Percentiles rank a stretch among this genome's conserved stretches.
Evolutionary conservation across 164 flowering plant species (phyloP).

Genomic region (Nelumbo lutea): DNA sequence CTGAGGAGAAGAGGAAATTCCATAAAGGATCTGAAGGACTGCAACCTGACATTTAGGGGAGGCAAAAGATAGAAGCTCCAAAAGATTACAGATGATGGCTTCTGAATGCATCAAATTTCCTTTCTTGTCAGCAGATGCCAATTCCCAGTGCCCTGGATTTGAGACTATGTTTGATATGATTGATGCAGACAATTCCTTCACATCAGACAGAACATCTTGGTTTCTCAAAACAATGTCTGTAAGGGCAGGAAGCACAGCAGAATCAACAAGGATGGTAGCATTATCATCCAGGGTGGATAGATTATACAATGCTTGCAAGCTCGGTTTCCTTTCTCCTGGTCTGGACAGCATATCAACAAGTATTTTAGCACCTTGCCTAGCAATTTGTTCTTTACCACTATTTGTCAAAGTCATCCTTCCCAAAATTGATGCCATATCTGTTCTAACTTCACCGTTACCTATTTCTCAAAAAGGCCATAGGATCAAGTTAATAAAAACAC

Average conservation of each 20-base stretch:
- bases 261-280: conserved; percentile 50
- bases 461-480: conserved; percentile 6
- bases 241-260: conserved; percentile 40
- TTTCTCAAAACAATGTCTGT: conserved; percentile 31
- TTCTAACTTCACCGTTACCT: conserved; percentile 45
- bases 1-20: conserved; percentile 58
- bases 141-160: conserved; percentile 60
- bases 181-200: conserved; percentile 31
- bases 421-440: conserved; percentile 48
- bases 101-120: conserved; percentile 51
- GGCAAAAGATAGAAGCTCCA: conserved; percentile 29
- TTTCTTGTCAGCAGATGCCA: conserved; percentile 36
- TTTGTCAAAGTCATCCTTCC: conserved; percentile 52
- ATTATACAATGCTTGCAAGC: conserved; percentile 50
- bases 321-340: conserved; percentile 32
- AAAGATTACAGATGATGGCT: conserved; percentile 27
- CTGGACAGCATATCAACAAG: conserved; percentile 44
- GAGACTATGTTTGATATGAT: conserved; percentile 37
- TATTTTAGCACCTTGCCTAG: conserved; percentile 36
- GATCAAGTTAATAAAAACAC: neutral
- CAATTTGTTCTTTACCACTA: conserved; percentile 48
- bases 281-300: conserved; percentile 53
- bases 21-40: conserved; percentile 43
- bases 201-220: conserved; percentile 14
- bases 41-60: conserved; percentile 39